phyloP scores from a whole-genome alignment of 2,329 filamentous ascomycete genomes.

The Cladobotryum protrusum region DNA sequence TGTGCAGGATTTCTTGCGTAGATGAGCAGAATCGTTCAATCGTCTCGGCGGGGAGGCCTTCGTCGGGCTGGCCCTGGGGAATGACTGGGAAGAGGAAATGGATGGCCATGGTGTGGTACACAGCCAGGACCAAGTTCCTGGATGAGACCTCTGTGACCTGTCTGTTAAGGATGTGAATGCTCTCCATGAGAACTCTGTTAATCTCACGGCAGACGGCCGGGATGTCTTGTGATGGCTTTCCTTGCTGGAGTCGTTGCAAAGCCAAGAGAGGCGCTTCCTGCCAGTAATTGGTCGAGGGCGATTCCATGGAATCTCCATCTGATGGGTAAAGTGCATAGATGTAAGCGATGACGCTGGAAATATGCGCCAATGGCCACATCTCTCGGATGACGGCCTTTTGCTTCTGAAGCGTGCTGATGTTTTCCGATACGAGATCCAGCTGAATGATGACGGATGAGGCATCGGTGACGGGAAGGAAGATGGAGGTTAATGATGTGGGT shows the following conservation, averaged over 20 bases:
- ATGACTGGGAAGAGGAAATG: slow-evolving; percentile 26
- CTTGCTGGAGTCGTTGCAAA: slow-evolving; percentile 17
- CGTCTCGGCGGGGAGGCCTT: slow-evolving; percentile 17
- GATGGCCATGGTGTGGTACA: slow-evolving; percentile 29
- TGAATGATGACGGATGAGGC: slow-evolving; percentile 25
- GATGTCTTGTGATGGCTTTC: slow-evolving; percentile 16
- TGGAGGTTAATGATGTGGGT: slow-evolving; percentile 19
- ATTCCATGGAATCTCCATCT: slow-evolving; percentile 11
- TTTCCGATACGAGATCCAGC: slow-evolving; percentile 30
- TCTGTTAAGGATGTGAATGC: slow-evolving; percentile 18
- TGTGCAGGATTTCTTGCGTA: slow-evolving; percentile 23
- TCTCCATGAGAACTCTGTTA: slow-evolving; percentile 21
- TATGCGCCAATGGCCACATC: slow-evolving; percentile 30
- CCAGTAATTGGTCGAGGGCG: slow-evolving; percentile 16
- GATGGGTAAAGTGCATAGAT: slow-evolving; percentile 22
- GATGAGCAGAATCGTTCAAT: slow-evolving; percentile 24
- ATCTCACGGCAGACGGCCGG: slow-evolving; percentile 23
- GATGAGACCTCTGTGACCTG: slow-evolving; percentile 20
- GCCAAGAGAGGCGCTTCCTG: slow-evolving; percentile 18
- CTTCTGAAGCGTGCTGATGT: slow-evolving; percentile 30
- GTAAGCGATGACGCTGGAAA: slow-evolving; percentile 26
- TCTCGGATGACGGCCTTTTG: slow-evolving; percentile 29
- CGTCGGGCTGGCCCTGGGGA: slow-evolving; percentile 15
- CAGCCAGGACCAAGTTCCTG: slow-evolving; percentile 21
- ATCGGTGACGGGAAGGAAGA: slow-evolving; percentile 25